These are phyloP conservation scores for Blastocrithidia nonstop DNA, from an alignment of 208 protist species.

Conservation along the genomic window DNA sequence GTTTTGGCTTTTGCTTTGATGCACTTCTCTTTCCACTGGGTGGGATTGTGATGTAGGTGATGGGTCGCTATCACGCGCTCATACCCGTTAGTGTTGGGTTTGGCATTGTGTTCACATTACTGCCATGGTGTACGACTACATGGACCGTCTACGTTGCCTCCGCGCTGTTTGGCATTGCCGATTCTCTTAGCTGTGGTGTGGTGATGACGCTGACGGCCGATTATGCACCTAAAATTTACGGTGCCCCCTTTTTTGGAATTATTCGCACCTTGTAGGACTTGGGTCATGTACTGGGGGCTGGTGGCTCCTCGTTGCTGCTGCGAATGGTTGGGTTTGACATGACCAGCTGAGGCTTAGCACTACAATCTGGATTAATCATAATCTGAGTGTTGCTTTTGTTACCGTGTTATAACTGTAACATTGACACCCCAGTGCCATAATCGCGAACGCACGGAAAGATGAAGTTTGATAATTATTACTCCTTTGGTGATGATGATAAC, in stretches of 20 bases:
- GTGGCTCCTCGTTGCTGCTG: conserved; percentile 22
- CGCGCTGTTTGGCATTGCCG: conserved; percentile 36
- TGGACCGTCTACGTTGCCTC: conserved; percentile 25
- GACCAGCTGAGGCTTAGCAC: conserved; percentile 18
- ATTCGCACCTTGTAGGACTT: conserved; percentile 70
- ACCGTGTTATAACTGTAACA: too few relatives aligned
- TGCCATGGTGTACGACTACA: conserved; percentile 22
- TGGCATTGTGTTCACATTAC: conserved; percentile 26
- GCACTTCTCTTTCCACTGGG: conserved; percentile 58
- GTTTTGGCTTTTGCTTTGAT: conserved; percentile 47
- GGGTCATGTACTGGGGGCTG: conserved; percentile 42
- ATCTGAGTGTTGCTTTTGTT: too few relatives aligned
- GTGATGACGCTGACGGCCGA: conserved; percentile 71
- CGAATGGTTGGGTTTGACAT: conserved; percentile 13
- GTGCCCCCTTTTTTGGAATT: conserved; percentile 68
- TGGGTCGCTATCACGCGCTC: conserved; percentile 42
- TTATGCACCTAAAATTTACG: conserved; percentile 25
- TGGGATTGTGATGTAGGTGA: conserved; percentile 54
- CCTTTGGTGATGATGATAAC: too few relatives aligned
- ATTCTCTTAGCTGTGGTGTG: conserved; percentile 67
- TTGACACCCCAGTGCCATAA: too few relatives aligned
- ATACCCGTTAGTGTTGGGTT: conserved; percentile 35
- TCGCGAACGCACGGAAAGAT: too few relatives aligned
- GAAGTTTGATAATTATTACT: too few relatives aligned
- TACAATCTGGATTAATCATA: too few relatives aligned